A percentile compares a stretch with the other conserved stretches of the same genome.
These are phyloP conservation scores for Pyrenophora tritici-repentis DNA, from an alignment of 2,329 filamentous ascomycete species.

Conservation along the genomic window DNA sequence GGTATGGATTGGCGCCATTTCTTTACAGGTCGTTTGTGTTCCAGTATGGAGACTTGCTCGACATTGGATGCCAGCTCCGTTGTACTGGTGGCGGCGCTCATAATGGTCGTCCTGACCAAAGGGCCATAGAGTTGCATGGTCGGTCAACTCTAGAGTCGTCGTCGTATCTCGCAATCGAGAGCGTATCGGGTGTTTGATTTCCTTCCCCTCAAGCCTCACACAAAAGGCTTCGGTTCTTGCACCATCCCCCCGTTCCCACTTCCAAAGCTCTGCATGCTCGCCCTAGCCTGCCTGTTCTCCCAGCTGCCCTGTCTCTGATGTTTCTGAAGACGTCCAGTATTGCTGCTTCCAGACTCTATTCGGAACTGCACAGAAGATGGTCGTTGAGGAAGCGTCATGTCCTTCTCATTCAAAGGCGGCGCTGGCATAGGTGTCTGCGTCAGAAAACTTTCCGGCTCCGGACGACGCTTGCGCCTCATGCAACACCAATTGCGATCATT, in stretches of 20 bases:
- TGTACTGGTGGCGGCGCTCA: too few species aligned
- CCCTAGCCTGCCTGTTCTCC: conserved; percentile 8
- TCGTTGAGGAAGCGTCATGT: conserved; percentile 20
- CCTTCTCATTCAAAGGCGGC: conserved; percentile 14
- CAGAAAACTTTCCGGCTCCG: conserved; percentile 7
- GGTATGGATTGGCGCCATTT: too few species aligned
- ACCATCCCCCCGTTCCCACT: conserved; percentile 19
- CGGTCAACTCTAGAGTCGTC: background rate
- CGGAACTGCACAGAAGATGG: conserved; percentile 10
- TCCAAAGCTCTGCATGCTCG: conserved; percentile 21
- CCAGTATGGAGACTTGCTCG: too few species aligned
- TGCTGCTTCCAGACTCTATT: conserved; percentile 21
- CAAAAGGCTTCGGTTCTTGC: conserved; percentile 33
- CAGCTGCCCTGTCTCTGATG: conserved; percentile 2
- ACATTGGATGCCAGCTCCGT: too few species aligned
- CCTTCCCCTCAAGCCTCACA: conserved; percentile 12
- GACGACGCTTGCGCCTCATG: conserved; percentile 26
- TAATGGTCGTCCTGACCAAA: too few species aligned
- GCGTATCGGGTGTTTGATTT: background rate
- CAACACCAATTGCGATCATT: conserved; percentile 33
- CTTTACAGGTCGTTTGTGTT: too few species aligned
- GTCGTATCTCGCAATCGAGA: background rate
- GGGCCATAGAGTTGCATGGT: background rate
- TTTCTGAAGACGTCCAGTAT: conserved; percentile 10
- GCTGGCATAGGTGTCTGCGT: conserved; percentile 8